A percentile compares a stretch with the other conserved stretches of the same genome.
These are phyloP conservation scores for Citropsis articulata DNA, from an alignment of 345 rosid genomes.

Conservation along the genomic window DNA sequence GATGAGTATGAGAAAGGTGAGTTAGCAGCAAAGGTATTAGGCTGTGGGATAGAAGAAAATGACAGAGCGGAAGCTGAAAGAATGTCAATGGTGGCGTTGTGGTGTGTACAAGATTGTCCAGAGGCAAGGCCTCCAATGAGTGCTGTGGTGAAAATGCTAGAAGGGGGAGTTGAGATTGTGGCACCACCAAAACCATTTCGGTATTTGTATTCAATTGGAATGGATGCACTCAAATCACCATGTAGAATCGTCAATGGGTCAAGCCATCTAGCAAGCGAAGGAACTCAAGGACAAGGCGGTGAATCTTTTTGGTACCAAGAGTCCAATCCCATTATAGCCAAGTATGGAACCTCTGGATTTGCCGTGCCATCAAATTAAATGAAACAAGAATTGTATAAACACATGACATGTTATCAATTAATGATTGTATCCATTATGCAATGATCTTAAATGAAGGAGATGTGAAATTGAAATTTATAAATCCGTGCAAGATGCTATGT, in stretches of 20 bases:
- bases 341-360: not conserved
- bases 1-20: slow-evolving; percentile 10
- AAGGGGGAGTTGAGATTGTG: slow-evolving; percentile 26
- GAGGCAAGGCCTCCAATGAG: slow-evolving; percentile 36
- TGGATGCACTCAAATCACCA: not conserved
- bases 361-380: not conserved
- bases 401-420: no score
- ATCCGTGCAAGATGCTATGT: no score
- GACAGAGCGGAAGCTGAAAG: slow-evolving; percentile 21
- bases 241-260: not conserved
- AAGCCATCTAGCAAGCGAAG: not conserved
- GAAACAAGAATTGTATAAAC: no score
- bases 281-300: not conserved
- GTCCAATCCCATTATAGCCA: not conserved
- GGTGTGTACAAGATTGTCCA: slow-evolving; percentile 28
- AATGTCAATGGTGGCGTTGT: slow-evolving; percentile 27
- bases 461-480: no score
- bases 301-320: slow-evolving; percentile 5
- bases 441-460: no score
- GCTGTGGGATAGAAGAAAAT: slow-evolving; percentile 24
- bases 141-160: slow-evolving; percentile 31
- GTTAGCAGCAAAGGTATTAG: not conserved
- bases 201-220: slow-evolving; percentile 18
- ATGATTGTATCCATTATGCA: no score
- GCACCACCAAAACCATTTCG: slow-evolving; percentile 26